Conservation (phyloP, 2,329 filamentous ascomycete genomes). For the Thielaviopsis punctulata region DNA sequence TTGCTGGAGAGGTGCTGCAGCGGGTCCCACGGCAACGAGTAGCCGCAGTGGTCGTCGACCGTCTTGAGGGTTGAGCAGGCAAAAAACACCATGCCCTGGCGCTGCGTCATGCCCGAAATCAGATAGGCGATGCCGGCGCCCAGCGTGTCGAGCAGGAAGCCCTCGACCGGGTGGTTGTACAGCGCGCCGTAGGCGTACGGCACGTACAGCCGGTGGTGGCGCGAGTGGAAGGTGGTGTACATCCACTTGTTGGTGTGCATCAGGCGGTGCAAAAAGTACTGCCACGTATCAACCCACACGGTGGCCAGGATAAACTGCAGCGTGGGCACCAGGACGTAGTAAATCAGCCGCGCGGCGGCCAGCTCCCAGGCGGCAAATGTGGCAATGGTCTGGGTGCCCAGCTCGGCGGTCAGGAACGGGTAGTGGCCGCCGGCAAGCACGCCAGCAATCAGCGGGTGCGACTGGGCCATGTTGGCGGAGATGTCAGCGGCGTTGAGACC, state of each 20-base stretch:
- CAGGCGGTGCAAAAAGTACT: constrained; percentile 87
- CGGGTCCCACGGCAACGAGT: constrained; percentile 87
- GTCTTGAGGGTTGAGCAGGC: constrained; percentile 84
- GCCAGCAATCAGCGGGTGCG: constrained; percentile 58
- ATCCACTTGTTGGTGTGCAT: constrained; percentile 98
- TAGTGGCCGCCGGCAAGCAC: constrained; percentile 68
- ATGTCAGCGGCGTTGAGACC: constrained; percentile 63
- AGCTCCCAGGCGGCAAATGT: constrained; percentile 78
- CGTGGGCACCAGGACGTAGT: constrained; percentile 59
- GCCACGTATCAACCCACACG: constrained; percentile 80
- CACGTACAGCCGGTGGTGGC: constrained; percentile 92
- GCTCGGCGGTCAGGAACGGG: constrained; percentile 45
- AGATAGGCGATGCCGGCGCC: constrained; percentile 77
- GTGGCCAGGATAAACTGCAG: constrained; percentile 63
- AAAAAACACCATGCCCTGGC: constrained; percentile 83
- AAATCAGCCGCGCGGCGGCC: constrained; percentile 54
- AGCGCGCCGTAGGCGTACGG: constrained; percentile 93
- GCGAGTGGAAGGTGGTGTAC: constrained; percentile 84
- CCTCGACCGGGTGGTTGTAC: constrained; percentile 92
- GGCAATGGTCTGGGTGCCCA: constrained; percentile 41
- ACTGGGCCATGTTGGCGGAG: constrained; percentile 54
- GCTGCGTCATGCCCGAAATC: constrained; percentile 60
- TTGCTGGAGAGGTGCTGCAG: constrained; percentile 84
- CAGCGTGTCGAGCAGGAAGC: constrained; percentile 80
- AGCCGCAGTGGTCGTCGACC: constrained; percentile 93